Percentiles rank a stretch among this genome's conserved stretches.
Evolutionary conservation across 2,329 filamentous ascomycete genomes (phyloP).

Genomic region (Exophiala dermatitidis): DNA sequence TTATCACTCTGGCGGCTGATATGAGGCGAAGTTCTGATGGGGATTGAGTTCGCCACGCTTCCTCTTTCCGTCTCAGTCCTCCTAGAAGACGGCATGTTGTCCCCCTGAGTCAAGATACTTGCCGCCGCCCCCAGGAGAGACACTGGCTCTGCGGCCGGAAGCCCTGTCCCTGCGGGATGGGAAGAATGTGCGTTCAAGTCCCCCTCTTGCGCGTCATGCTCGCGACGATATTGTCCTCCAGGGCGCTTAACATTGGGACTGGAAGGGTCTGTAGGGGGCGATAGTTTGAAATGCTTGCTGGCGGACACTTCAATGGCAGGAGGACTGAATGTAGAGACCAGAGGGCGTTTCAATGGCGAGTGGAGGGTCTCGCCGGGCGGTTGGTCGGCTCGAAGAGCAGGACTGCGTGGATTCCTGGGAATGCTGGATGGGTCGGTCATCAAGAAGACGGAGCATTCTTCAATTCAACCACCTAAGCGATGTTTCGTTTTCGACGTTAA

Average conservation of each 20-base stretch:
- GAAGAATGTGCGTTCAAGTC: background rate
- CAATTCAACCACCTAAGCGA: background rate
- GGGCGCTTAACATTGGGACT: constrained; percentile 1
- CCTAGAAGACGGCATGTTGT: constrained; percentile 5
- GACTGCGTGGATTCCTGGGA: constrained; percentile 1
- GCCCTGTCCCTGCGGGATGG: background rate
- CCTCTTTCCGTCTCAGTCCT: background rate
- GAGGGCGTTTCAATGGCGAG: constrained; percentile 12
- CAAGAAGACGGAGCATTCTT: constrained; percentile 1
- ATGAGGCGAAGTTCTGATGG: constrained; percentile 12
- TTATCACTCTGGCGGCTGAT: background rate
- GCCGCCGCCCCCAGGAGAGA: constrained; percentile 15
- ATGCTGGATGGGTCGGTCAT: constrained; percentile 8
- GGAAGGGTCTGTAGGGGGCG: background rate
- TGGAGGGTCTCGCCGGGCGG: background rate
- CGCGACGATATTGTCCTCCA: constrained; percentile 1
- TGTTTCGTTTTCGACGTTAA: background rate
- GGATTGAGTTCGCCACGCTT: constrained; percentile 8
- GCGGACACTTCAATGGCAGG: constrained; percentile 4
- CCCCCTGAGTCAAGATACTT: constrained; percentile 3
- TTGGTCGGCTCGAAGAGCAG: background rate
- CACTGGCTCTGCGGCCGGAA: background rate
- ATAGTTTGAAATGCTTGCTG: constrained; percentile 11
- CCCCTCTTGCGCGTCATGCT: constrained; percentile 13
- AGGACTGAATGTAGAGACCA: constrained; percentile 3